Conservation (phyloP, 164 flowering plant species). For the Tetracentron sinense region DNA sequence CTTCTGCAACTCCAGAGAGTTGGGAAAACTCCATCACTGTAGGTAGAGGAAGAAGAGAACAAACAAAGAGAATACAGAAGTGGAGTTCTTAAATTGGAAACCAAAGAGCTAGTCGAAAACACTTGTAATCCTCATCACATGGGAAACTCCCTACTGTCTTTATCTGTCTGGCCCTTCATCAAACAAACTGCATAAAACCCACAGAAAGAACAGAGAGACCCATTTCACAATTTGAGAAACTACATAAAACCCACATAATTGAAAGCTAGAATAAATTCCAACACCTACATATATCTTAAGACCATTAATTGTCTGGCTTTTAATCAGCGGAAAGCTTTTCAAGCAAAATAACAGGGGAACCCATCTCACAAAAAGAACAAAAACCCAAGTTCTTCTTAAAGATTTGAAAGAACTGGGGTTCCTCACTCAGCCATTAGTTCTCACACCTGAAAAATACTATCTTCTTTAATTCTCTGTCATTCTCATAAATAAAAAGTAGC, state of each 20-base stretch:
- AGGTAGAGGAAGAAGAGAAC: not conserved
- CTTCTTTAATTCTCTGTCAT: too few species aligned
- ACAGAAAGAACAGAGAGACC: constrained; percentile 10
- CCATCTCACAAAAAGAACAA: constrained; percentile 11
- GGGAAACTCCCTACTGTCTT: constrained; percentile 1
- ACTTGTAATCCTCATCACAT: not conserved
- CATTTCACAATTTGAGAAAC: constrained; percentile 16
- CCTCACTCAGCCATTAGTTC: too few species aligned
- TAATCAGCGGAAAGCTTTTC: constrained; percentile 23
- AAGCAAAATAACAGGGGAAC: constrained; percentile 24
- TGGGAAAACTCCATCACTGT: constrained; percentile 29
- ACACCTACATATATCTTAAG: constrained; percentile 17
- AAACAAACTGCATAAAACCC: not conserved
- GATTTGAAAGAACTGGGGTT: constrained; percentile 7
- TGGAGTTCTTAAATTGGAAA: constrained; percentile 12
- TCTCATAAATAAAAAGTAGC: too few species aligned
- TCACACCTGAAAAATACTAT: too few species aligned
- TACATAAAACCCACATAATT: constrained; percentile 10
- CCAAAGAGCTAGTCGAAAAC: constrained; percentile 13
- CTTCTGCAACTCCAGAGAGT: constrained; percentile 23
- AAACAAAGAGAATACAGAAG: not conserved
- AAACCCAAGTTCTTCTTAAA: constrained; percentile 14
- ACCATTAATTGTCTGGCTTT: constrained; percentile 22
- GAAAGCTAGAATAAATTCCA: constrained; percentile 6
- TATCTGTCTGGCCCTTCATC: not conserved